Evolutionary conservation across 805 yeast genomes (phyloP).

Genomic region (Groenewaldozyma tartarivorans): DNA sequence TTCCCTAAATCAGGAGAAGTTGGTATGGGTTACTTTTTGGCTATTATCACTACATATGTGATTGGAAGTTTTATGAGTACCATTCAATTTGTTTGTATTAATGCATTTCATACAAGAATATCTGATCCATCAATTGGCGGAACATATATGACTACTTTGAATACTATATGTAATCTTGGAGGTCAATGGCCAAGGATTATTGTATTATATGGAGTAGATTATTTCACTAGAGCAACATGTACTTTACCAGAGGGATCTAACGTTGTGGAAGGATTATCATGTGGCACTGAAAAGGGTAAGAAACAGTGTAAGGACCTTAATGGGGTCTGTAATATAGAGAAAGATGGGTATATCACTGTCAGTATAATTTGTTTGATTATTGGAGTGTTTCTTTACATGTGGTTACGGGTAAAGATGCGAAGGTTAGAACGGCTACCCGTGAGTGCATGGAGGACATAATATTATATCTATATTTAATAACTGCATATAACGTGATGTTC

Average conservation of each 20-base stretch:
- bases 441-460: conserved; percentile 61
- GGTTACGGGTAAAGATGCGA: conserved; percentile 54
- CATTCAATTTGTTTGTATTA: conserved; percentile 86
- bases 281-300: conserved; percentile 34
- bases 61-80: conserved; percentile 88
- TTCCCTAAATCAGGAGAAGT: conserved; percentile 54
- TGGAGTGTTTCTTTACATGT: conserved; percentile 59
- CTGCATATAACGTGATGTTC: background rate
- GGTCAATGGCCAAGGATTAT: conserved; percentile 97
- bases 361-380: conserved; percentile 59
- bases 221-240: conserved; percentile 61
- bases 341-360: conserved; percentile 81
- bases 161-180: conserved; percentile 86
- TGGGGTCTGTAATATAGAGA: conserved; percentile 44
- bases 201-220: conserved; percentile 70
- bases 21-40: conserved; percentile 43
- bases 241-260: conserved; percentile 13
- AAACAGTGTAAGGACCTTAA: conserved; percentile 41
- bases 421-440: conserved; percentile 64
- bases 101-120: conserved; percentile 89
- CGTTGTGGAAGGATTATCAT: conserved; percentile 20
- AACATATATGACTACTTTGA: conserved; percentile 93
- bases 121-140: conserved; percentile 97
- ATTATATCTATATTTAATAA: background rate
- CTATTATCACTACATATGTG: conserved; percentile 74